Conservation (phyloP, 495 filamentous ascomycete genomes). For the Chaetomium cochliodes region DNA sequence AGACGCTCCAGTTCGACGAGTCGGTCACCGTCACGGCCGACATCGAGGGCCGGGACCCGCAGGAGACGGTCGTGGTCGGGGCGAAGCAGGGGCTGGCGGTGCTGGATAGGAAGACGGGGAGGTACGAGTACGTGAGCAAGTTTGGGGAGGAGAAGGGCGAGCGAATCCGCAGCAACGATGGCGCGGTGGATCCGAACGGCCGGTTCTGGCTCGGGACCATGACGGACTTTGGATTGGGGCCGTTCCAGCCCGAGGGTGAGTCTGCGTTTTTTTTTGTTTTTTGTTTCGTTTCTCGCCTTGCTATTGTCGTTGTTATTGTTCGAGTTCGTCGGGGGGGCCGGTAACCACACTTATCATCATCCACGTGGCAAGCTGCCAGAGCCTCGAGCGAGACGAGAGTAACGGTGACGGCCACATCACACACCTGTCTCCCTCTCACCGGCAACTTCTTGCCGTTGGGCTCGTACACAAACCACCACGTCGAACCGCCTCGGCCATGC, state of each 20-base stretch:
- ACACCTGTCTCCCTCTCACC: background rate
- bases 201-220: conserved; percentile 88
- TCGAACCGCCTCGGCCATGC: background rate
- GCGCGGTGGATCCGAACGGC: conserved; percentile 74
- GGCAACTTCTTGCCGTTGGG: background rate
- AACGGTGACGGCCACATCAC: background rate
- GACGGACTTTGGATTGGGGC: conserved; percentile 66
- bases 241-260: conserved; percentile 55
- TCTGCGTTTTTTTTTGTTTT: background rate
- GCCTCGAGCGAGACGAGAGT: background rate
- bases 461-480: background rate
- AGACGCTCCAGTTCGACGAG: conserved; percentile 63
- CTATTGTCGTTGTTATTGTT: background rate
- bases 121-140: conserved; percentile 48
- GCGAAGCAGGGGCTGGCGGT: conserved; percentile 80
- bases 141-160: conserved; percentile 45
- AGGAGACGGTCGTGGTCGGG: conserved; percentile 67
- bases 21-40: conserved; percentile 80
- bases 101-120: conserved; percentile 64
- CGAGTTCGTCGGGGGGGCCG: background rate
- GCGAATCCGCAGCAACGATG: conserved; percentile 71
- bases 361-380: conserved; percentile 28
- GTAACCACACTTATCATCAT: background rate
- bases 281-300: no score
- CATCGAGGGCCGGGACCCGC: conserved; percentile 64